These are phyloP conservation scores for Penicillium brevicompactum DNA, from an alignment of 2,329 filamentous ascomycete species.

Conservation along the genomic window DNA sequence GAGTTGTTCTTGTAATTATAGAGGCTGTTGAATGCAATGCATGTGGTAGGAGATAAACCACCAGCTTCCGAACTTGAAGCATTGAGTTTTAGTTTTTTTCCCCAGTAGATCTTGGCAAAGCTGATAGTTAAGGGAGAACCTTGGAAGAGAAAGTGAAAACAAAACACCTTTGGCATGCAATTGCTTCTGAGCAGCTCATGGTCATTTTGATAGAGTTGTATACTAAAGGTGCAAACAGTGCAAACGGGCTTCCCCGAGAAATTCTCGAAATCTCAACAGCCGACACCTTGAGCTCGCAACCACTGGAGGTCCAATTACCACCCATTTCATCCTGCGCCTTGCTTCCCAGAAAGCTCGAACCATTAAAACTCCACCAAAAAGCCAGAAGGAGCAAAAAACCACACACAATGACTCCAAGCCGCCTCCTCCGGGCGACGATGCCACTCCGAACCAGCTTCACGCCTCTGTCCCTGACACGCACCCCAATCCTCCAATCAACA, in stretches of 20 bases:
- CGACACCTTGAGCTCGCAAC: slow-evolving; percentile 9
- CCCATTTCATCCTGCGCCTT: neutral
- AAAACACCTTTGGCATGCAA: neutral
- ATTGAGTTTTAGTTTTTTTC: neutral
- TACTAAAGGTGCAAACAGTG: slow-evolving; percentile 31
- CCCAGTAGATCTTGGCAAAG: neutral
- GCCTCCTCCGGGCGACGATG: slow-evolving; percentile 34
- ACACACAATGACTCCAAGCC: slow-evolving; percentile 32
- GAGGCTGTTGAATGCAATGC: neutral
- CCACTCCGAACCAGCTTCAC: slow-evolving; percentile 33
- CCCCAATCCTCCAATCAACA: slow-evolving; percentile 23
- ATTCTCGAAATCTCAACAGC: slow-evolving; percentile 30
- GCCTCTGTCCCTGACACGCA: slow-evolving; percentile 27
- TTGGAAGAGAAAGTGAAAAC: neutral
- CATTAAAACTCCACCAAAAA: neutral
- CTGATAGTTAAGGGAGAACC: neutral
- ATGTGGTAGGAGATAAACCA: neutral
- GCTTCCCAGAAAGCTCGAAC: neutral
- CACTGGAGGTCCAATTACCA: slow-evolving; percentile 5
- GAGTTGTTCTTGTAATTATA: neutral
- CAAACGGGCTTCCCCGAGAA: slow-evolving; percentile 27
- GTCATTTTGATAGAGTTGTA: neutral
- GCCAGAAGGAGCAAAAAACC: neutral
- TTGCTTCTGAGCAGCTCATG: no score
- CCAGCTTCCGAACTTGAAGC: neutral